phyloP scores from a whole-genome alignment of 2,329 filamentous ascomycete species.

The Elsinoe perseae region DNA sequence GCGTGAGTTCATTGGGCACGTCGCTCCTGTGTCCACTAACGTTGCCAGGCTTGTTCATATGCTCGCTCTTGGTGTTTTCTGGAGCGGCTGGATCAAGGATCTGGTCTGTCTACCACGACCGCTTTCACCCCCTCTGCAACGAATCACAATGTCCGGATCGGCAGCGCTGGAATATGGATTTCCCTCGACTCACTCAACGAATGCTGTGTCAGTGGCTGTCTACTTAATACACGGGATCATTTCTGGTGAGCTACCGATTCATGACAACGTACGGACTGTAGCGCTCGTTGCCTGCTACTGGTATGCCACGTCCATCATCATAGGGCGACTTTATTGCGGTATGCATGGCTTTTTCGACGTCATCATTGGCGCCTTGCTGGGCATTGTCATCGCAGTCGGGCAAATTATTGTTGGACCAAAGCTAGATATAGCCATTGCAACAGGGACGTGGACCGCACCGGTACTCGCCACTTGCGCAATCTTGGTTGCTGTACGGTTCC shows the following conservation, averaged over 20 bases:
- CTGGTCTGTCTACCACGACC: slow-evolving; percentile 86
- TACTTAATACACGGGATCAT: slow-evolving; percentile 69
- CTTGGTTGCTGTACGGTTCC: slow-evolving; percentile 71
- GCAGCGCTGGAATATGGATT: slow-evolving; percentile 95
- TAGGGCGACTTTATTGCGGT: slow-evolving; percentile 90
- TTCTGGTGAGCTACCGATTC: slow-evolving; percentile 49
- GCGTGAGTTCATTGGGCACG: slow-evolving; percentile 56
- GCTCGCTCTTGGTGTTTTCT: slow-evolving; percentile 59
- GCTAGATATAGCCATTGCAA: slow-evolving; percentile 64
- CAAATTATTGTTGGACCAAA: slow-evolving; percentile 49
- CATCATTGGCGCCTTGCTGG: slow-evolving; percentile 68
- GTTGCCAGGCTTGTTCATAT: slow-evolving; percentile 40
- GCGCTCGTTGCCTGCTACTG: slow-evolving; percentile 63
- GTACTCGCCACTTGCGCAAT: slow-evolving; percentile 58
- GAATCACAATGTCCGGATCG: slow-evolving; percentile 96
- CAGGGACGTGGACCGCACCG: slow-evolving; percentile 57
- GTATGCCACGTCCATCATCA: slow-evolving; percentile 80
- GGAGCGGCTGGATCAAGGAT: slow-evolving; percentile 88
- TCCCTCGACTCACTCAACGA: slow-evolving; percentile 92
- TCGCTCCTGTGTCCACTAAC: not conserved
- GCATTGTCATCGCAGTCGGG: slow-evolving; percentile 53
- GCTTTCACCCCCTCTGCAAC: slow-evolving; percentile 79
- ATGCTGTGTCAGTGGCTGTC: slow-evolving; percentile 87
- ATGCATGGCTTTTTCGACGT: slow-evolving; percentile 98
- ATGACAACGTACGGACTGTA: slow-evolving; percentile 33